Base-by-base conservation (phyloP, 2,329 filamentous ascomycete species). In the Monilinia polystroma region DNA sequence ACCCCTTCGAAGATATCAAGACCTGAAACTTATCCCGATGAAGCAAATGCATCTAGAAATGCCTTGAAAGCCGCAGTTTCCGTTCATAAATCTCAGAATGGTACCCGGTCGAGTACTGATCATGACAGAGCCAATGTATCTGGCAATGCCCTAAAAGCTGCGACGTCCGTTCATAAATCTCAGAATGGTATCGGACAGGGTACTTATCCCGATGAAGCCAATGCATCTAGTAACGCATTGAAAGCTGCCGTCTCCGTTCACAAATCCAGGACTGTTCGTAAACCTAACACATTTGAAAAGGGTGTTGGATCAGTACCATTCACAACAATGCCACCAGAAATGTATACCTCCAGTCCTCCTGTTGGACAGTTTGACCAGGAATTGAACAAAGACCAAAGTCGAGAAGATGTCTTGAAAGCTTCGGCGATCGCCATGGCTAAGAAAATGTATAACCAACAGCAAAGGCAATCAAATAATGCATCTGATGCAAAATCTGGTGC, bases 371-470 rank as follows among this genome's bases (percentile, higher is more conserved):
- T 60, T 20, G 57, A 51, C 4, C 57, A 23, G 2, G 91, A 96
- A 74, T 79, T 87, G 0, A 89, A 47, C 20, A 60, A 95, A 52
- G 92, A 97, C 73, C 85, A 88, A 76, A 87, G 85, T 69, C 86
- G 85, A 67, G 85, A 88, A 55, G 90, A 92, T 71, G 87, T 88
- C 5, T 81, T 96, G 3, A 90, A 89, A 70, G 91, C 92, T 41
- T 94, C 92, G 26, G 92, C 93, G 2, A 81, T 97, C 3, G 91
- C 90, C 14, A 96, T 97, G 92, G 93, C 93, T 8, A 90, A 89
- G 78, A 87, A 90, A 72, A 94, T 97, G 87, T 97, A 93, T 75
- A 85, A 82, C 14, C 81, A 86, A 45, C 88, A 92, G 72, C 86
- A 91, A 69, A 85, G 79, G 70, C 80, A 80, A 63, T 74, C 74